Base-by-base conservation (phyloP, 2,329 filamentous ascomycete species). In the Alternaria tenuissima region DNA sequence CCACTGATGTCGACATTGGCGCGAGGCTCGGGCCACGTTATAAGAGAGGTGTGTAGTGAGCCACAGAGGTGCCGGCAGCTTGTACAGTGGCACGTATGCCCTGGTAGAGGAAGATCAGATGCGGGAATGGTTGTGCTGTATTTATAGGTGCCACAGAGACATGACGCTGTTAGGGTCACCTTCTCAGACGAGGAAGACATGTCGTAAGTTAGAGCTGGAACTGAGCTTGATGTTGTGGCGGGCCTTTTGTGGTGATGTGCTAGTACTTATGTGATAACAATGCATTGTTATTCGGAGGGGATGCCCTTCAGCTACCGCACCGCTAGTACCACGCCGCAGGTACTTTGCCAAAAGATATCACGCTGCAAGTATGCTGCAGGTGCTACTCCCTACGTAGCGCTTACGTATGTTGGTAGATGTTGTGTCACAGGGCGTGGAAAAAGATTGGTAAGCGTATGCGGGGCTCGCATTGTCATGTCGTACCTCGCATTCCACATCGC, bases 11-110 rank as follows among this genome's bases (percentile, higher is more conserved):
- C 63, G 49, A 80, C 72, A 7, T 76, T 70, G 20, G 70, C 62
- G 7, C 60, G 61, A 44, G 71, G 65, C 39, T 76, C 75, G 4
- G 77, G 79, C 83, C 82, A 85, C 3, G 55, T 32, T 1, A 71
- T 53, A n/a, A 70, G 69, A 22, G 68, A 70, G 20, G 71, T 76
- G 70, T 82, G 82, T 22, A 84, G 70, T 5, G 70, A 78, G 22
- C 84, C 84, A 0, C 80, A 82, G 3, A 74, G 36, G 55, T 81
- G 82, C 1, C 84, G 80, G 66, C 84, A 86, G 3, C 83, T 85
- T 18, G 71, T 73, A 74, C 84, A 86, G 72, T 86, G 84, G 65
- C 84, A 86, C 56, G 73, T 75, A 6, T 70, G 69, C 0, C 75
- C 81, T 41, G 72, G 58, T 0, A 86, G 73, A 7, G 83, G 84